phyloP scores from a whole-genome alignment of 495 filamentous ascomycete genomes.

The Coniosporium apollinis region DNA sequence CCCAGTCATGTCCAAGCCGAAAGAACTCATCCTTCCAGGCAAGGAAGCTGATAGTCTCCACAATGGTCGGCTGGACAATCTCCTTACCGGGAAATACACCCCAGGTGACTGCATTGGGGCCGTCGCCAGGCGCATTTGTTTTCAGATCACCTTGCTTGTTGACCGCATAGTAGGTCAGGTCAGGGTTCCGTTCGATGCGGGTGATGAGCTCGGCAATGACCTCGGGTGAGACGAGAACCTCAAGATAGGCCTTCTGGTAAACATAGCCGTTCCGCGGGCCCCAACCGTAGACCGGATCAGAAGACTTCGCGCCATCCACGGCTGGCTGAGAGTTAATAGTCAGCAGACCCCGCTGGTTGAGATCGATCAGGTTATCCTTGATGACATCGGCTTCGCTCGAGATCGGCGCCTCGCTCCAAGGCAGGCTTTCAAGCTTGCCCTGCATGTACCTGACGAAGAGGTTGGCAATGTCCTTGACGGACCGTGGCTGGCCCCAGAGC shows the following conservation, averaged over 20 bases:
- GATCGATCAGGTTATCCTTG: conserved; percentile 51
- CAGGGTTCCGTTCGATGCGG: conserved; percentile 59
- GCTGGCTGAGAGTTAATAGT: conserved; percentile 98
- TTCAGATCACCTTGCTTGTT: conserved; percentile 61
- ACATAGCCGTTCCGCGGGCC: conserved; percentile 90
- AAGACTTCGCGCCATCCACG: conserved; percentile 81
- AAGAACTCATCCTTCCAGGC: conserved; percentile 99
- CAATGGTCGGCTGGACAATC: conserved; percentile 98
- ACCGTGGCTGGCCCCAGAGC: conserved; percentile 78
- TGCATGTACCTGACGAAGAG: conserved; percentile 73
- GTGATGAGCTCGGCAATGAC: conserved; percentile 61
- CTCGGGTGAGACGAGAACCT: conserved; percentile 69
- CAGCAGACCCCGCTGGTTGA: conserved; percentile 75
- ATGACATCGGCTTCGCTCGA: conserved; percentile 65
- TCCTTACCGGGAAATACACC: conserved; percentile 98
- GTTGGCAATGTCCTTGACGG: conserved; percentile 58
- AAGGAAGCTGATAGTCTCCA: conserved; percentile 92
- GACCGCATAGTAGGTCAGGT: conserved; percentile 86
- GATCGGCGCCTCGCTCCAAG: conserved; percentile 88
- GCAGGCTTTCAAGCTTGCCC: conserved; percentile 63
- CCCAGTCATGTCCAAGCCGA: conserved; percentile 83
- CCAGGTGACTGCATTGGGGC: conserved; percentile 96
- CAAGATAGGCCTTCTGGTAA: conserved; percentile 96
- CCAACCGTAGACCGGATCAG: conserved; percentile 80
- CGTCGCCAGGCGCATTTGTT: conserved; percentile 71